A percentile compares a stretch with the other conserved stretches of the same genome.
Evolutionary conservation across 345 rosid genomes (phyloP).

Genomic region (Pistacia integerrima): DNA sequence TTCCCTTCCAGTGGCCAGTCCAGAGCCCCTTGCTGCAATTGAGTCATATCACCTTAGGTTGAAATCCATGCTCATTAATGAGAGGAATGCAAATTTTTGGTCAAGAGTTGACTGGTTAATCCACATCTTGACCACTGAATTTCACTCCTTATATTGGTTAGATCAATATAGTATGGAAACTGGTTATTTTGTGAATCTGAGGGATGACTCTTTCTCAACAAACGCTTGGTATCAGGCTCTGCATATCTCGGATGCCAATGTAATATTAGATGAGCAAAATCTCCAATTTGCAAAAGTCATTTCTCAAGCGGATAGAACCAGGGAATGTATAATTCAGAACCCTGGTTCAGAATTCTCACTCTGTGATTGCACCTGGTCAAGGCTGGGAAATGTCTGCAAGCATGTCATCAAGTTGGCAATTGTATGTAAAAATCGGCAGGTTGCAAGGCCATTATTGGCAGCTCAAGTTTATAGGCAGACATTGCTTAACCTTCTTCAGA

Average conservation of each 20-base stretch:
- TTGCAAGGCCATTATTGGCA: constrained; percentile 46
- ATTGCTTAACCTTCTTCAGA: constrained; percentile 50
- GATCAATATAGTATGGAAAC: constrained; percentile 42
- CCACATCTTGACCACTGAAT: constrained; percentile 47
- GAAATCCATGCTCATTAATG: constrained; percentile 43
- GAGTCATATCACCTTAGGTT: constrained; percentile 50
- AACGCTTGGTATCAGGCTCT: constrained; percentile 55
- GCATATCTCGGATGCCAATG: constrained; percentile 39
- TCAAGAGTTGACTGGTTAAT: constrained; percentile 53
- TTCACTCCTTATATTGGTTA: constrained; percentile 52
- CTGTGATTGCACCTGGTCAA: constrained; percentile 50
- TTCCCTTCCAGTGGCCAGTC: constrained; percentile 44
- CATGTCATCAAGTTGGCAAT: constrained; percentile 56
- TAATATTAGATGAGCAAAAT: constrained; percentile 48
- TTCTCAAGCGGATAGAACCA: constrained; percentile 45
- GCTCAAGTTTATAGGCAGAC: constrained; percentile 45
- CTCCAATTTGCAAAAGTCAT: constrained; percentile 49
- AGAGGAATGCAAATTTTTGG: constrained; percentile 36
- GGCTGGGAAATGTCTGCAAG: constrained; percentile 51
- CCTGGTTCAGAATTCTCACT: constrained; percentile 60
- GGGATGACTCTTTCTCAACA: constrained; percentile 35
- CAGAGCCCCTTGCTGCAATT: constrained; percentile 52
- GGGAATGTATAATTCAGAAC: constrained; percentile 44
- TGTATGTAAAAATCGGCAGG: constrained; percentile 45
- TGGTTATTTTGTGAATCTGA: constrained; percentile 42